phyloP scores from a whole-genome alignment of 1,139 yeast species.

The Saccharomyces hybrid region DNA sequence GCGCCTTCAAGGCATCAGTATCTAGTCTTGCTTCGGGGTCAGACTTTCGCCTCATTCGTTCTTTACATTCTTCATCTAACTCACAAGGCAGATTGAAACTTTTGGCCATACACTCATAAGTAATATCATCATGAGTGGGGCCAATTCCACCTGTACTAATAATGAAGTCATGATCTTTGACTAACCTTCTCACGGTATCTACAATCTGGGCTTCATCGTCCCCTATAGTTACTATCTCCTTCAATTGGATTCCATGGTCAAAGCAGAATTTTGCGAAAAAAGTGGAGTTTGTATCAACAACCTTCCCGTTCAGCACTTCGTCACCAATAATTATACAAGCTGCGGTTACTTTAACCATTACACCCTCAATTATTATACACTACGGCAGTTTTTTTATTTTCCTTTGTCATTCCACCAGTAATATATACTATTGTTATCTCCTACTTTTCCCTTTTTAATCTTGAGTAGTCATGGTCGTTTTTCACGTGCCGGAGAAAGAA shows the following conservation, averaged over 20 bases:
- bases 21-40: constrained; percentile 36
- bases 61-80: constrained; percentile 51
- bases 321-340: constrained; percentile 62
- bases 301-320: constrained; percentile 83
- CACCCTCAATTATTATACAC: background rate
- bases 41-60: constrained; percentile 48
- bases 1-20: constrained; percentile 48
- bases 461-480: background rate
- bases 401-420: background rate
- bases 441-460: background rate
- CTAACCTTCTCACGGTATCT: constrained; percentile 43
- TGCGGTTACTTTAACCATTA: constrained; percentile 25
- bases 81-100: constrained; percentile 48
- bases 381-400: no score
- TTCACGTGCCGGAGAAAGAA: background rate
- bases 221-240: constrained; percentile 63
- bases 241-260: constrained; percentile 53
- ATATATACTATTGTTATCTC: background rate
- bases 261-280: constrained; percentile 68
- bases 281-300: constrained; percentile 68
- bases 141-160: constrained; percentile 82
- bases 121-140: constrained; percentile 84
- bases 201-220: constrained; percentile 65
- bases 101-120: constrained; percentile 62
- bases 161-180: constrained; percentile 54